Base-by-base conservation (phyloP, 495 filamentous ascomycete species). In the Aspergillus heteromorphus region DNA sequence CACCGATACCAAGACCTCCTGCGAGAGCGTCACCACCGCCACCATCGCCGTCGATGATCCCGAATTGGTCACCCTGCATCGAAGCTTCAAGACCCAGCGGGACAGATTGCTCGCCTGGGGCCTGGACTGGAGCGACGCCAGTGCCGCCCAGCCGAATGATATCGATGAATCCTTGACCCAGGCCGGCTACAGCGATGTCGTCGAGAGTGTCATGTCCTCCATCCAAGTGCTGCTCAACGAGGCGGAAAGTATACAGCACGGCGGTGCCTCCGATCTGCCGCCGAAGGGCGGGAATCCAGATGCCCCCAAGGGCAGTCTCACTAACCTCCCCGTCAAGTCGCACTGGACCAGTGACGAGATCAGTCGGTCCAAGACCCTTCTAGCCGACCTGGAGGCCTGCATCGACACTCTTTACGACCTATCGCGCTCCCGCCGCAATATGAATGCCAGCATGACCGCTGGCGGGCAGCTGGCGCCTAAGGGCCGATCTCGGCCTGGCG, bases 351-450 rank as follows among this genome's bases (percentile, higher is more conserved):
- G 76, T 18, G 71, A 71, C 20, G 75, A 80, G 51, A 70, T 79
- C 25, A 68, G 71, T 57, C 72, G 73, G n/a, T 69, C 75, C 10
- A 73, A 76, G 40, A 70, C 87, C 41, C 78, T 96, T 2, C 73
- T 93, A 19, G 81, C 78, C 53, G 89, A 95, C 53, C 69, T 96
- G 51, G 93, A 88, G 3, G 83, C 81, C 10, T 91, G 86, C 23
- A 95, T 96, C 62, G 91, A 97, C 68, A 91, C 87, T 0, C 79
- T 97, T 10, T 95, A 92, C 67, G 89, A 95, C 53, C 74, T 97
- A 11, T 95, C 89, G 6, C 76, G 83, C 42, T 87, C 89, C 7
- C 77, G 88, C 21, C 85, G 79, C 66, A 61, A 67, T 25, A 73
- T 72, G 67, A 66, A 62, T n/a, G 68, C 65, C 16, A 71, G 66